These are phyloP conservation scores for Bryoerythrophyllum caledonicum DNA, from an alignment of 225 moss, liverwort and hornwort species.

Conservation along the genomic window DNA sequence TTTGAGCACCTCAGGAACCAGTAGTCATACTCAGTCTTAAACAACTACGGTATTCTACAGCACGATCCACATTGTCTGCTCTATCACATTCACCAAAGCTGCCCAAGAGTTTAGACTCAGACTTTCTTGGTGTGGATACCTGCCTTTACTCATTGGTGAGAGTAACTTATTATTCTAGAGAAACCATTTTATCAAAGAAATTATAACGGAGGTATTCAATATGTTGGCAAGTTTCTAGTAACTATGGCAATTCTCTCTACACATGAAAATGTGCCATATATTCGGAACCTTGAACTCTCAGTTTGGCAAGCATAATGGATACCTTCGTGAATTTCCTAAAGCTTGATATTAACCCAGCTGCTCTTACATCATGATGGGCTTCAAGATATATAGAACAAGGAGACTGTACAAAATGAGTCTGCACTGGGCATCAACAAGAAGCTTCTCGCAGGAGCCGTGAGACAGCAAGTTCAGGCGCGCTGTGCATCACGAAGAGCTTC, in stretches of 20 bases:
- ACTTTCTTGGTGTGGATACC: not conserved
- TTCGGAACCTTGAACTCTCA: too few relatives aligned
- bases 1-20: not conserved
- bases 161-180: not conserved
- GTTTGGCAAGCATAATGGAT: too few relatives aligned
- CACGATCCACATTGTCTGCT: too few relatives aligned
- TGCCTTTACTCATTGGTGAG: not conserved
- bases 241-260: too few relatives aligned
- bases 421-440: not conserved
- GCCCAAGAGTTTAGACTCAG: not conserved
- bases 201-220: too few relatives aligned
- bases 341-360: too few relatives aligned
- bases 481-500: conserved; percentile 14
- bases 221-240: too few relatives aligned
- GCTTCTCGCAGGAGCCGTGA: conserved; percentile 16
- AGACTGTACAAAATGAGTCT: conserved; percentile 4
- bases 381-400: not conserved
- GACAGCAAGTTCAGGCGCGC: conserved; percentile 36
- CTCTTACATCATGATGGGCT: not conserved
- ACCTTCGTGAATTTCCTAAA: too few relatives aligned
- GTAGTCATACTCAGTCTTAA: too few relatives aligned
- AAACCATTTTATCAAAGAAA: not conserved
- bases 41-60: too few relatives aligned
- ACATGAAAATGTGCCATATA: too few relatives aligned
- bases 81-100: not conserved